Evolutionary conservation across 208 protist genomes (phyloP).

Genomic region (Herpetomonas samuelpessoai): DNA sequence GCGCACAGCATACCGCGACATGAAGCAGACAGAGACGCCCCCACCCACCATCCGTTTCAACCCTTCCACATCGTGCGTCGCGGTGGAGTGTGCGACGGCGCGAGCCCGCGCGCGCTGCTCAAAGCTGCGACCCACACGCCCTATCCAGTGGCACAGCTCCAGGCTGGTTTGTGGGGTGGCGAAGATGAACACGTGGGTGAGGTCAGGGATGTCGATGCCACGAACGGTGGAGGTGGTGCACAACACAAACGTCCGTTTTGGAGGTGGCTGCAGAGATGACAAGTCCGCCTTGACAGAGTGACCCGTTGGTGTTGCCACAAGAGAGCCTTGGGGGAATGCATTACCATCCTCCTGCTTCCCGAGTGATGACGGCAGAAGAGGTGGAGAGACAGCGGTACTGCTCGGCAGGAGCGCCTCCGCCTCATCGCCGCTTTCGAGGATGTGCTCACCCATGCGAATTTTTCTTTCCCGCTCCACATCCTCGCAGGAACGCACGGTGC

Average conservation of each 20-base stretch:
- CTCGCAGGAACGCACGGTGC: constrained; percentile 20
- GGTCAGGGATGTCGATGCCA: constrained; percentile 61
- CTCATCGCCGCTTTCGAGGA: neutral
- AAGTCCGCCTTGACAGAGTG: neutral
- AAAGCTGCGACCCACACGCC: constrained; percentile 63
- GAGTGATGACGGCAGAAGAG: too few species aligned
- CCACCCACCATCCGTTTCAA: constrained; percentile 48
- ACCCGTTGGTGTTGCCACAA: too few species aligned
- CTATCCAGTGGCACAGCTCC: constrained; percentile 87
- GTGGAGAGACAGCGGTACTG: neutral
- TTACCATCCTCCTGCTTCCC: neutral
- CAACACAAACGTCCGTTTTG: constrained; percentile 37
- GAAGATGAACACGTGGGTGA: constrained; percentile 80
- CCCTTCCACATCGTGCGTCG: too few species aligned
- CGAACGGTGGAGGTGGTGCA: constrained; percentile 47
- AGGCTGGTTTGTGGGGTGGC: constrained; percentile 43
- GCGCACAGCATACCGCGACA: constrained; percentile 52
- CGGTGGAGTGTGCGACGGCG: neutral
- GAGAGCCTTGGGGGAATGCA: neutral
- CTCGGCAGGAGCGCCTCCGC: neutral
- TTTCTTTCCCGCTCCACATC: neutral
- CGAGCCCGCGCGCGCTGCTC: neutral
- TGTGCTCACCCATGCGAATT: neutral
- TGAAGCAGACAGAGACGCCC: constrained; percentile 61
- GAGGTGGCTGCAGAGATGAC: neutral